A percentile compares a stretch with the other conserved stretches of the same genome.
phyloP scores from a whole-genome alignment of 441 rosid species.

The Pelargonium fulgidum region DNA sequence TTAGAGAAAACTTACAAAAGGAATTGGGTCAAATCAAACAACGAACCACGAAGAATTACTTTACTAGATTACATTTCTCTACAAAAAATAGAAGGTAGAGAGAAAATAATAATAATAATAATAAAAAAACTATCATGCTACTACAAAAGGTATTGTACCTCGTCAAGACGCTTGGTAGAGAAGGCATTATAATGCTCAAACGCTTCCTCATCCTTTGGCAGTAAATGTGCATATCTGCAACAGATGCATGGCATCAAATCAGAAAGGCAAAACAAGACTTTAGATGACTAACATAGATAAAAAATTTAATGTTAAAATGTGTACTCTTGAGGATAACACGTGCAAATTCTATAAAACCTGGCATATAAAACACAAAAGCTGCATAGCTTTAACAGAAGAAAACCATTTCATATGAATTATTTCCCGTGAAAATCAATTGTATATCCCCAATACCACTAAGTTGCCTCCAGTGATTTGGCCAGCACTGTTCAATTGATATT shows the following conservation, averaged over 20 bases:
- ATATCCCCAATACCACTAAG: neutral
- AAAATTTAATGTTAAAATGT: neutral
- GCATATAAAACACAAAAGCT: neutral
- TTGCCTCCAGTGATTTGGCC: neutral
- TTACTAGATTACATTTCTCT: neutral
- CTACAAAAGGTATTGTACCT: constrained; percentile 40
- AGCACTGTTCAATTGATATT: neutral
- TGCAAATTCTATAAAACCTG: neutral
- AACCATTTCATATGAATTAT: neutral
- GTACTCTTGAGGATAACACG: neutral
- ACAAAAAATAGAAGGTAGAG: neutral
- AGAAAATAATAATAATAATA: neutral
- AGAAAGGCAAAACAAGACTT: constrained; percentile 1
- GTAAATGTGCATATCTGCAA: constrained; percentile 87
- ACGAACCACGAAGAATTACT: neutral
- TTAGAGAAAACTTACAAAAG: neutral
- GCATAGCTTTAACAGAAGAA: neutral
- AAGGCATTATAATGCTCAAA: constrained; percentile 69
- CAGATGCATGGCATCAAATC: constrained; percentile 11
- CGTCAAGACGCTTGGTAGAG: constrained; percentile 81
- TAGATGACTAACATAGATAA: neutral
- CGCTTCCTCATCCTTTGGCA: constrained; percentile 87
- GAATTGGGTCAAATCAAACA: neutral
- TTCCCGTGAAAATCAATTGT: neutral
- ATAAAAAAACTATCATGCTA: neutral